These are phyloP conservation scores for Knoxdaviesia proteae DNA, from an alignment of 2,329 filamentous ascomycete species.

Conservation along the genomic window DNA sequence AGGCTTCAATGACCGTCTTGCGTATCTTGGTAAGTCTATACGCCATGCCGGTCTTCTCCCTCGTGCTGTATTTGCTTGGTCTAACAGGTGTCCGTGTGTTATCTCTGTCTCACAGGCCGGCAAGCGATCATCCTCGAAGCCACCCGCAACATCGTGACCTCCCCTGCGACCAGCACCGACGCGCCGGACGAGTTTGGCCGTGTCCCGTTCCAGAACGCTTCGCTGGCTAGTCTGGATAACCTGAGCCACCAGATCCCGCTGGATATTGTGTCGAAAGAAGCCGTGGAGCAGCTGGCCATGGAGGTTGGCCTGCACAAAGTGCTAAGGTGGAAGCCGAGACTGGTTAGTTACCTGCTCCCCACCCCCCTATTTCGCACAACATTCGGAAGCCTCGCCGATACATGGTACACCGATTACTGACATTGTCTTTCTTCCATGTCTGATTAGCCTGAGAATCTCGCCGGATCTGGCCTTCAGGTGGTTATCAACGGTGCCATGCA, in stretches of 20 bases:
- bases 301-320: slow-evolving; percentile 54
- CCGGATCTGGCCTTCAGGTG: slow-evolving; percentile 49
- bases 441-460: slow-evolving; percentile 39
- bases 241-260: slow-evolving; percentile 40
- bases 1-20: slow-evolving; percentile 84
- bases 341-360: slow-evolving; percentile 30
- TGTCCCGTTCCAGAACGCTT: slow-evolving; percentile 46
- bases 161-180: slow-evolving; percentile 15
- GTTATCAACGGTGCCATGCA: slow-evolving; percentile 63
- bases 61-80: slow-evolving; percentile 1
- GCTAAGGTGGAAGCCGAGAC: slow-evolving; percentile 71
- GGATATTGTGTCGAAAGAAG: slow-evolving; percentile 40
- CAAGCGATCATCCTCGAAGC: slow-evolving; percentile 10
- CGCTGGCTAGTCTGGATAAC: slow-evolving; percentile 53
- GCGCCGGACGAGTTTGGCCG: slow-evolving; percentile 31
- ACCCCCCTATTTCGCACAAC: background rate
- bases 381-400: background rate
- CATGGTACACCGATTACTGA: slow-evolving; percentile 2
- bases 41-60: background rate
- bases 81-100: background rate
- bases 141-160: slow-evolving; percentile 33
- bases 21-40: slow-evolving; percentile 14
- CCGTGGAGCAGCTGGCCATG: slow-evolving; percentile 46
- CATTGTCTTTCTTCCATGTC: background rate
- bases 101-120: slow-evolving; percentile 7